A percentile compares a stretch with the other conserved stretches of the same genome.
These are phyloP conservation scores for Schwanniomyces polymorphus DNA, from an alignment of 805 yeast genomes.

Conservation along the genomic window DNA sequence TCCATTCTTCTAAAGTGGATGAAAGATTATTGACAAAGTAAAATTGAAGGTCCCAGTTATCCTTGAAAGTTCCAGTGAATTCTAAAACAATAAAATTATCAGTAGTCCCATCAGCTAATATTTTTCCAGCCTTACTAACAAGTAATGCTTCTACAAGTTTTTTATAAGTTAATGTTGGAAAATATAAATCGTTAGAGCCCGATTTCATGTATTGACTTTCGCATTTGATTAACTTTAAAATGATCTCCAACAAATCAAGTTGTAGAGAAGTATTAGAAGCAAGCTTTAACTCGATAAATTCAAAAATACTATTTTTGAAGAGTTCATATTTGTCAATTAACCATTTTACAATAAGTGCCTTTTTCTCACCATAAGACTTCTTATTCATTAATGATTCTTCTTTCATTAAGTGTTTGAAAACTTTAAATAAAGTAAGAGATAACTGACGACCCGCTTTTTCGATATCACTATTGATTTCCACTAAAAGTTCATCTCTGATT, in stretches of 20 bases:
- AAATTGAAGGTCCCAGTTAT: conserved; percentile 76
- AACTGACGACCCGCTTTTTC: conserved; percentile 41
- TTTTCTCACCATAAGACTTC: conserved; percentile 42
- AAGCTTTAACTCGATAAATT: conserved; percentile 37
- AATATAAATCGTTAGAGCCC: conserved; percentile 52
- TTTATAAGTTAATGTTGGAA: conserved; percentile 57
- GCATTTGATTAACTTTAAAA: conserved; percentile 52
- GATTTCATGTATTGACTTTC: conserved; percentile 59
- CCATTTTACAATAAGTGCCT: conserved; percentile 60
- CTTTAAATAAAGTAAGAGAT: conserved; percentile 40
- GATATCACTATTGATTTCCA: conserved; percentile 17
- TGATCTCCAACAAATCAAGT: conserved; percentile 52
- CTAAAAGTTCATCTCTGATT: conserved; percentile 15
- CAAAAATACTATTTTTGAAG: conserved; percentile 47
- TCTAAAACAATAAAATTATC: conserved; percentile 52
- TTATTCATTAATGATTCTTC: conserved; percentile 38
- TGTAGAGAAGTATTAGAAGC: conserved; percentile 52
- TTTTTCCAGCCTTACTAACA: conserved; percentile 30
- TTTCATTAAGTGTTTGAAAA: conserved; percentile 50
- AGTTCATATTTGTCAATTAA: conserved; percentile 55
- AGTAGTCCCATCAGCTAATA: conserved; percentile 46
- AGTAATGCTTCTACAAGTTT: conserved; percentile 35
- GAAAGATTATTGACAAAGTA: conserved; percentile 60
- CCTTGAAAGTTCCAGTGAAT: conserved; percentile 52
- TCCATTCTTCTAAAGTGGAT: conserved; percentile 20